Conservation (phyloP, 139 green algal genomes). For the Desmodesmus armatus region DNA sequence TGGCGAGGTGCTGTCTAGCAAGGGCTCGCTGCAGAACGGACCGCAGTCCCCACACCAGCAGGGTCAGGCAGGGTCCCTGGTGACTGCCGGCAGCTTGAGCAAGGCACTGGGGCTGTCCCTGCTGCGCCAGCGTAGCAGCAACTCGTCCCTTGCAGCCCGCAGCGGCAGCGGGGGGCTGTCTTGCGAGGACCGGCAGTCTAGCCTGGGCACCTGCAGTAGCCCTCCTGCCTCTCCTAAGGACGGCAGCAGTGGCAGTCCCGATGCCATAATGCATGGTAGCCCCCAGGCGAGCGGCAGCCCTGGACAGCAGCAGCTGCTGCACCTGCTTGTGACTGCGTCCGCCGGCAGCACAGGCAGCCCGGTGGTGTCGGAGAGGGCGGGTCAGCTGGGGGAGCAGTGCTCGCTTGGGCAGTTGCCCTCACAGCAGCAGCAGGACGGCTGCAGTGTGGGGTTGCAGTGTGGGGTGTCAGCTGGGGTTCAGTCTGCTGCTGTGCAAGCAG, state of each 20-base stretch:
- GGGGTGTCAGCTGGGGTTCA: background rate
- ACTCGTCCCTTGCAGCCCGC: no score
- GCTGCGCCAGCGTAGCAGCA: background rate
- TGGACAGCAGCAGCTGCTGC: background rate
- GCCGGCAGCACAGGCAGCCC: background rate
- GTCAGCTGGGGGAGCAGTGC: background rate
- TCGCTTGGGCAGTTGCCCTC: background rate
- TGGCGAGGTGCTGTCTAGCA: background rate
- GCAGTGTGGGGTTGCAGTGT: no score
- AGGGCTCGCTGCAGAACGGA: background rate
- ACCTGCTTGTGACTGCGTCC: background rate
- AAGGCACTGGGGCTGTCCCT: background rate
- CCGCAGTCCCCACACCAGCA: background rate
- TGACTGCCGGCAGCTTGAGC: background rate
- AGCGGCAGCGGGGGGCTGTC: no score
- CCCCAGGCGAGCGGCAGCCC: background rate
- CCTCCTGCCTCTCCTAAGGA: background rate
- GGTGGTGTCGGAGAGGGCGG: background rate
- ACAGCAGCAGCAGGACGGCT: background rate
- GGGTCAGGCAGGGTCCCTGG: no score
- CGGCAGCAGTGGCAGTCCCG: background rate
- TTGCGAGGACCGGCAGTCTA: no score
- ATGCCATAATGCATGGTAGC: no score
- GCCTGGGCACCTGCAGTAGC: no score
- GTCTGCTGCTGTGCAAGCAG: background rate